Base-by-base conservation (phyloP, 2,329 filamentous ascomycete genomes). In the Blastomyces gilchristii region DNA sequence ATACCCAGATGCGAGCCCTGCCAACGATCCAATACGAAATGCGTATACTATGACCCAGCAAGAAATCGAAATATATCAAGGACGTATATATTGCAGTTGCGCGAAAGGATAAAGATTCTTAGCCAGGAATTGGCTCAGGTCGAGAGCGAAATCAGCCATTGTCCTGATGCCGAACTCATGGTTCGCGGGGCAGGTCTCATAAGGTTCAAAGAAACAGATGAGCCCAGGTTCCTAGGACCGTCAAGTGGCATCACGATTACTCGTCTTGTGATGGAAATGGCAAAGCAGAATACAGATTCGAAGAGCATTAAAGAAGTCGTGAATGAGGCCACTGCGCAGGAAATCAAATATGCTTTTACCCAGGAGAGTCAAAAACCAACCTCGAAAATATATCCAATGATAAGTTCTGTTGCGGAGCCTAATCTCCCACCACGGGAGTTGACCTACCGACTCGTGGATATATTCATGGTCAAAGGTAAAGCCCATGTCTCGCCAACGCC, bases 221-320 rank as follows among this genome's bases (percentile, higher is more conserved):
- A 97, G 76, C 87, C 90, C 18, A 89, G 93, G 66, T 97, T 94
- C 73, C 80, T 99, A 2, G 94, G 94, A 0, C 90, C 94, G 2
- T 96, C 92, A 58, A 97, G 93, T 74, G 94, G 93, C 64, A 96
- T 97, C 70, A 90, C 91, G 71, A 96, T 97, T 80, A 96, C 92
- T 14, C 86, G 93, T 39, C 82, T 97, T 68, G 87, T 99, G 12
- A 97, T 99, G 89, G 92, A 97, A 74, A 86, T 96, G 75, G 93
- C 93, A 61, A 97, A 96, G 77, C 88, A 91, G 66, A 96, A 93
- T 71, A 95, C 91, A 34, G 89, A 94, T 70, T 88, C 91, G 5
- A 90, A 91, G 74, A 91, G 88, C 67, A 97, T 97, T 73, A 91
- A 91, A 63, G 91, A 97, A 68, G 86, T 97, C 59, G 90, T 97